Base-by-base conservation (phyloP, 176 grass and related monocot genomes). In the Cymbopogon citratus region DNA sequence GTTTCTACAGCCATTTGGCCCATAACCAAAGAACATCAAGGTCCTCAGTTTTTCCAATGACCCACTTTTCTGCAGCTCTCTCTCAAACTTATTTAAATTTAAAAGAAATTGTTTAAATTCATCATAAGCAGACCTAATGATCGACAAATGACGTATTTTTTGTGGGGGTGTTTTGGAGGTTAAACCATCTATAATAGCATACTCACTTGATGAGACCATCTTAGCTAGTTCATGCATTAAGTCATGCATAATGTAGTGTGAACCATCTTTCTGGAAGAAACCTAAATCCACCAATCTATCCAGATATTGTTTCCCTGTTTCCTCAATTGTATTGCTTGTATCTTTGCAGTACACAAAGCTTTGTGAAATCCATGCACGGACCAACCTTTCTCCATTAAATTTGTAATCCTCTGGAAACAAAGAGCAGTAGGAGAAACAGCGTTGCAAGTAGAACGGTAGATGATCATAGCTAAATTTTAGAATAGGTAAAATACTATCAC, bases 151-250 rank as follows among this genome's bases (percentile, higher is more conserved):
- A 0, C 27, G 49, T 12, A 45, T 45, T 45, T 10, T 10, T 45
- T 10, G 43, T 45, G 43, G 43, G 43, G 3, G 12, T 13, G 12
- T 45, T 10, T 45, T 45, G 43, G 43, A 45, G 11, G 12, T 45
- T 1, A 45, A 45, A 45, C 9, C 76, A 57, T 81, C 70, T 61
- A 84, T 40, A 39, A 34, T 34, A 1, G 16, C 62, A 29, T 21
- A 72, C 0, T 85, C 76, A 3, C n/a, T 0, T 62, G 21, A 9
- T 28, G 84, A 76, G 73, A 82, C 38, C 1, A 72, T 60, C 39
- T 35, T 26, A 12, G 87, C 76, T 46, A 89, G 62, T 46, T 92
- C 91, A 49, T 87, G 63, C 74, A 92, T 87, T 1, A 89, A 54
- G 18, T 77, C 84, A 74, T 59, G 73, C 21, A 82, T 63, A 45